Percentiles rank a stretch among this genome's conserved stretches.
These are phyloP conservation scores for Colletotrichum siamense DNA, from an alignment of 2,329 filamentous ascomycete species.

Conservation along the genomic window DNA sequence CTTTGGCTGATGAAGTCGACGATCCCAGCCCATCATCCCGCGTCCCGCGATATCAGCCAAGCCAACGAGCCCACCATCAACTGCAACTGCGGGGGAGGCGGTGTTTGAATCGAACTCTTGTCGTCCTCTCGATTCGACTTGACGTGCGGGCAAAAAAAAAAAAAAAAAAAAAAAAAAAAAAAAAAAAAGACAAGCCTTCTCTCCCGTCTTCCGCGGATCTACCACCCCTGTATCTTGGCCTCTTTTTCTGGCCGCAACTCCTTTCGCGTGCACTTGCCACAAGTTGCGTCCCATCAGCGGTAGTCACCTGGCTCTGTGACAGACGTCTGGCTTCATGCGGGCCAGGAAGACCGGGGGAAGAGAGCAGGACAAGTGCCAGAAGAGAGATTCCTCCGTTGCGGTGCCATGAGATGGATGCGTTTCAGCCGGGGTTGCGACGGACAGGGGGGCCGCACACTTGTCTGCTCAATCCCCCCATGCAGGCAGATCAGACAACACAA, in stretches of 20 bases:
- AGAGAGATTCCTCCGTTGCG: neutral
- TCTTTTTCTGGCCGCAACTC: neutral
- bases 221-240: neutral
- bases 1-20: constrained; percentile 3
- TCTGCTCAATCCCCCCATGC: neutral
- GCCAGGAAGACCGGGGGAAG: neutral
- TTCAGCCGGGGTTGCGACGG: constrained; percentile 10
- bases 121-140: neutral
- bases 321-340: neutral
- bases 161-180: no score
- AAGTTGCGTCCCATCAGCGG: neutral
- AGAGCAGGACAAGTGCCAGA: neutral
- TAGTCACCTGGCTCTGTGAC: neutral
- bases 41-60: constrained; percentile 1
- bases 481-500: neutral
- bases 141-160: neutral
- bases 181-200: neutral
- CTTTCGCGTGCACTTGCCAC: constrained; percentile 14
- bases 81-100: neutral
- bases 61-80: neutral
- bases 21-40: neutral
- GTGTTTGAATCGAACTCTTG: neutral
- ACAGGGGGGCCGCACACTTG: neutral
- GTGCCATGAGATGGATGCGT: neutral
- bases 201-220: neutral